Percentiles rank a stretch among this genome's conserved stretches.
Evolutionary conservation across 2,329 filamentous ascomycete species (phyloP).

Genomic region (Claviceps humidiphila): DNA sequence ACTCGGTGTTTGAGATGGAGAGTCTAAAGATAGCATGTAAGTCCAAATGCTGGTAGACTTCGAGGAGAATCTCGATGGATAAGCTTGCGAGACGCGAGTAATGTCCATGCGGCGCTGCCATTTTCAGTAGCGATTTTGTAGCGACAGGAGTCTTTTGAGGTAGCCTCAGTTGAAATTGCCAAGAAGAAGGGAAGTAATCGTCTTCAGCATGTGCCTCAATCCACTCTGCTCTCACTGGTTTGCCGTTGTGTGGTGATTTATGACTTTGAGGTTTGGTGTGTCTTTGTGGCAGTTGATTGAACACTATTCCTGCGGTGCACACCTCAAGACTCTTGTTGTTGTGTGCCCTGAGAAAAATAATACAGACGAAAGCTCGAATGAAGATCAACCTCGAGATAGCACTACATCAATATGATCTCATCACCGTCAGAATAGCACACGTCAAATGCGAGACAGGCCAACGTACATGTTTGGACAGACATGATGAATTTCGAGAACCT

Average conservation of each 20-base stretch:
- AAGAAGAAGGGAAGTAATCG: background rate
- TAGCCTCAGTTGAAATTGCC: background rate
- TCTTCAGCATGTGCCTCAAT: background rate
- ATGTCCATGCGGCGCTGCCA: conserved; percentile 10
- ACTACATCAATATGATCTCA: background rate
- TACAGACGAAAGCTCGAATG: conserved; percentile 9
- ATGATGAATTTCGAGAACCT: background rate
- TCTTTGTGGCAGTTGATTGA: background rate
- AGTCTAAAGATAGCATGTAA: conserved; percentile 26
- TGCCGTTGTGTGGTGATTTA: background rate
- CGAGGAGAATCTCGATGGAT: conserved; percentile 34
- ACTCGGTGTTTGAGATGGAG: conserved; percentile 22
- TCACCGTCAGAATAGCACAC: background rate
- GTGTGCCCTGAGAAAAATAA: background rate
- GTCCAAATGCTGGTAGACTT: conserved; percentile 33
- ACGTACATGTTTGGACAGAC: conserved; percentile 2
- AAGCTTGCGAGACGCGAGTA: conserved; percentile 16
- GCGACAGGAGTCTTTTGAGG: background rate
- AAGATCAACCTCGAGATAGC: background rate
- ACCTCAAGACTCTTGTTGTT: background rate
- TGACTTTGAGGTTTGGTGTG: background rate
- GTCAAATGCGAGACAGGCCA: background rate
- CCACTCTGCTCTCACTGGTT: background rate
- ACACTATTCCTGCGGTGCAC: background rate
- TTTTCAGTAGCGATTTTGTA: conserved; percentile 1